Evolutionary conservation across 2,329 filamentous ascomycete species (phyloP), one percentile per base, ranked within the genome.

Genomic region (Aschersonia sp.): DNA sequence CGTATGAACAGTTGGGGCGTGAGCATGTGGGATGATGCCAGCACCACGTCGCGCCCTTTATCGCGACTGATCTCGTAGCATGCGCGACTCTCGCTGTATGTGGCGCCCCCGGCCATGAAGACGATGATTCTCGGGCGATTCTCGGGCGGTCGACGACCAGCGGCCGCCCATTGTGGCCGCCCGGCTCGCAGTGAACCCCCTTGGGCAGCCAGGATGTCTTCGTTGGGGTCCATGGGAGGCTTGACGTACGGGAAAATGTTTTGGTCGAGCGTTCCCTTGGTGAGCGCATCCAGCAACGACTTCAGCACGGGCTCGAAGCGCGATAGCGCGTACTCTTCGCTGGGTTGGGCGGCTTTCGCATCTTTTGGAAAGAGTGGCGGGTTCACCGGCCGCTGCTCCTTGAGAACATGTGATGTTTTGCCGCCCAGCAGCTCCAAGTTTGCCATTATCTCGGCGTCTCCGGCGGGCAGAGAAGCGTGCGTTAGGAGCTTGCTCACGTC

Each of bases 101-200:
- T 97, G 28, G 92, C 92, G 43, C 92, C 92, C 45, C 92, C 92
- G 1, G 91, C 92, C 75, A 97, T 84, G 62, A 95, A 97, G 12
- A 97, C 82, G 50, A 98, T 85, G 47, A 97, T 76, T 47, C 92
- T 81, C 62, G 98, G 92, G 47, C 84, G 80, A 54, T 89, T 94
- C 61, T 97, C 91, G 2, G 64, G 51, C 73, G 78, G 50, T 71
- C 81, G 77, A 44, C 84, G 75, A 43, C 88, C 82, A 7, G 85
- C 83, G 47, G 87, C 86, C 2, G 92, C 92, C 92, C 92, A 98
- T 42, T 89, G 95, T 2, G 91, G 92, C 58, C 95, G 94, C 12
- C 89, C 89, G 7, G 87, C 86, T 50, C 92, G 84, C 30, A 98
- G 75, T 10, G 91, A 97, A 9, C 85, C 79, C 54, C 85, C 75